Evolutionary conservation across 1,139 yeast genomes (phyloP), one percentile per base, ranked within the genome.

Genomic region (Wickerhamomyces sp.): DNA sequence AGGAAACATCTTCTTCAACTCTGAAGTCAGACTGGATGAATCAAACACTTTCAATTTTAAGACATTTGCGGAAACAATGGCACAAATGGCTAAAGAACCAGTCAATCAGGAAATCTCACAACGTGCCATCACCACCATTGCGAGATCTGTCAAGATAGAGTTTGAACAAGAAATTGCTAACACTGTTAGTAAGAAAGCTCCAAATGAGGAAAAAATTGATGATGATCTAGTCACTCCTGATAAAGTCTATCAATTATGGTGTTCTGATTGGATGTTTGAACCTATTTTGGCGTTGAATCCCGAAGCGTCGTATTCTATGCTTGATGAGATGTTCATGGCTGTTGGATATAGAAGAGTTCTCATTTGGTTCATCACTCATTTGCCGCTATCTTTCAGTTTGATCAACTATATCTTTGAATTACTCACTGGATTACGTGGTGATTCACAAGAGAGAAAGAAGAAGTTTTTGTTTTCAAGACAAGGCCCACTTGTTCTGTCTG

Each of bases 271-370:
- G 13, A 64, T 68, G 2, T 70, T 73, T 46, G 70, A 67, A 30
- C 55, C 56, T 19, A 59, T 70, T 54, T 38, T 68, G 16, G 52
- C 55, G 15, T 45, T 50, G 30, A 70, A 71, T 43, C 68, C 68
- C 6, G 61, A 66, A 19, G 57, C 77, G 7, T 72, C 79, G 0
- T 68, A 75, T 49, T 61, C 71, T 20, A 56, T 79, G 32, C 62
- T 79, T 57, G 87, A 80, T 56, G 89, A 82, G 55, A 61, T 82
- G 66, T 59, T 81, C 33, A 78, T 80, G 84, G 71, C 77, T 38
- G 59, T 62, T 36, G 85, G 85, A 0, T 70, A 67, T 45, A 64
- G 88, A 42, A 57, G 86, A 26, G 71, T 70, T 0, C 51, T 79
- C n/a, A 75, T 82, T 25, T 78, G 86, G 85, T 75, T 71, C 42